phyloP scores from a whole-genome alignment of 176 grass and related monocot species.

The Poa annua region DNA sequence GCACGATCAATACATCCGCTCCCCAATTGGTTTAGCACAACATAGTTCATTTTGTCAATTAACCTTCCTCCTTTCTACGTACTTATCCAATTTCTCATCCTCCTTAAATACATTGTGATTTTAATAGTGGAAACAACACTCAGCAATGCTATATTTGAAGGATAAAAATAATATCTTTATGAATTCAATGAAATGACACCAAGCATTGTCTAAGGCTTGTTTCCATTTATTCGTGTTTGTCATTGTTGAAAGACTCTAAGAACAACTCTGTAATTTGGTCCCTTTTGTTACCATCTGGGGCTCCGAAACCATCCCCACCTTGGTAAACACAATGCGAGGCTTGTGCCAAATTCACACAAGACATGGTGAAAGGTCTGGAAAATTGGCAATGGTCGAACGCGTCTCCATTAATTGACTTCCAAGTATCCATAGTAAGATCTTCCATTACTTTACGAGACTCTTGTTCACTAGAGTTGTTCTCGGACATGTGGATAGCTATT shows the following conservation, averaged over 20 bases:
- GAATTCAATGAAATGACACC: no score
- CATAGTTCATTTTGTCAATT: no score
- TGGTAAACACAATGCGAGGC: conserved; percentile 58
- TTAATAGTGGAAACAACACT: no score
- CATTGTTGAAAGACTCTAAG: conserved; percentile 28
- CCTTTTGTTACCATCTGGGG: conserved; percentile 22
- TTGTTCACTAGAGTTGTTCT: conserved; percentile 32
- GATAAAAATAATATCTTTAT: no score
- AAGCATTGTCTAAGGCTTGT: no score
- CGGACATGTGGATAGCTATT: conserved; percentile 42
- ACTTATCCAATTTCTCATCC: no score
- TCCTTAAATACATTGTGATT: no score
- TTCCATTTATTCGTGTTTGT: neutral
- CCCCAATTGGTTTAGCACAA: no score
- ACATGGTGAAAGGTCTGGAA: neutral
- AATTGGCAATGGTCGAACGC: neutral
- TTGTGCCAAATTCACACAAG: conserved; percentile 49
- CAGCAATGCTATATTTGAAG: no score
- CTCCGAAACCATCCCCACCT: conserved; percentile 48
- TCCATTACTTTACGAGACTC: conserved; percentile 39
- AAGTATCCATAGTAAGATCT: conserved; percentile 20
- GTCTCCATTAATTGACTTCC: conserved; percentile 54
- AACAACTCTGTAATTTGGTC: conserved; percentile 42
- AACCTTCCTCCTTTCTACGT: no score
- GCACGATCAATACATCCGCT: no score